A percentile compares a stretch with the other conserved stretches of the same genome.
Conservation (phyloP, 345 rosid genomes). For the rapeseed (Brassica napus) region DNA sequence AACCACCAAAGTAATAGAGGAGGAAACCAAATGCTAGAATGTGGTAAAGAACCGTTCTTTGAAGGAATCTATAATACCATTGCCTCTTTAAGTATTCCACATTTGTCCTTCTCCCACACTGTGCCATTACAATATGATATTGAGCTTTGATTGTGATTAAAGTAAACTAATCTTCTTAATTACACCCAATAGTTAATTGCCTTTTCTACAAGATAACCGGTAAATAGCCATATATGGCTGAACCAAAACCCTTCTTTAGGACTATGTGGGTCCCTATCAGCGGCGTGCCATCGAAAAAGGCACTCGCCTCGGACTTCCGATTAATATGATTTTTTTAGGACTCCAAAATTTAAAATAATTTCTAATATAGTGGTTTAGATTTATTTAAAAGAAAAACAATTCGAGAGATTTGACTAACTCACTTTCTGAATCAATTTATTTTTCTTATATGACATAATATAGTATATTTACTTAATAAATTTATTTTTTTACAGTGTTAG, state of each 20-base stretch:
- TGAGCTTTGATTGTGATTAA: background rate
- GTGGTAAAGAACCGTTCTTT: slow-evolving; percentile 36
- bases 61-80: slow-evolving; percentile 40
- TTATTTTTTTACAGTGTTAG: no score
- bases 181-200: slow-evolving; percentile 29
- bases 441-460: no score
- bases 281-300: background rate
- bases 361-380: no score
- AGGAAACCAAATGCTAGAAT: slow-evolving; percentile 31
- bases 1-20: slow-evolving; percentile 40
- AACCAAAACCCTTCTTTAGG: slow-evolving; percentile 90
- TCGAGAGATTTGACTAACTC: no score
- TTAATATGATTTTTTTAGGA: no score
- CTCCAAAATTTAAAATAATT: no score
- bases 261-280: slow-evolving; percentile 84
- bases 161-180: background rate
- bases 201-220: slow-evolving; percentile 52
- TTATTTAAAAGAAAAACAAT: no score
- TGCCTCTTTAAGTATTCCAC: slow-evolving; percentile 40
- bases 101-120: slow-evolving; percentile 42
- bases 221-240: slow-evolving; percentile 76
- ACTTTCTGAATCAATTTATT: no score
- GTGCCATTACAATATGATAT: background rate
- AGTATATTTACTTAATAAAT: no score
- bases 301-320: no score